phyloP scores from a whole-genome alignment of 495 filamentous ascomycete genomes.

The Halenospora varia region DNA sequence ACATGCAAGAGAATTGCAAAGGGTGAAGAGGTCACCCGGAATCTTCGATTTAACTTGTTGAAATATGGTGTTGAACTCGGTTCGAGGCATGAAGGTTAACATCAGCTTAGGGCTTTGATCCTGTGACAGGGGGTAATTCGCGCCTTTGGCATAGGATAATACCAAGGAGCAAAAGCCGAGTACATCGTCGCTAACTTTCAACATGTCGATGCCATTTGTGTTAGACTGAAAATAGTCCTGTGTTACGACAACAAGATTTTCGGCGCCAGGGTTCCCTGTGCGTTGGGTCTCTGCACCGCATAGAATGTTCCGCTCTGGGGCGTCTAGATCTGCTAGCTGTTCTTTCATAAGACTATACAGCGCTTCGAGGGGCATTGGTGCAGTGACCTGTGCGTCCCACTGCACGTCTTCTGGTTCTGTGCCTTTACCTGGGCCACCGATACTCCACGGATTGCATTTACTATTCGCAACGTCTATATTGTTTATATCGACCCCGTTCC shows the following conservation, averaged over 20 bases:
- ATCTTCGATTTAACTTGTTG: constrained; percentile 8
- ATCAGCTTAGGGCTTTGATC: constrained; percentile 9
- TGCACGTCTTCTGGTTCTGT: not conserved
- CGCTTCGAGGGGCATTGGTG: constrained; percentile 18
- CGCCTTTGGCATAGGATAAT: constrained; percentile 8
- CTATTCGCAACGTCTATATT: constrained; percentile 9
- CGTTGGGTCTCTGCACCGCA: not conserved
- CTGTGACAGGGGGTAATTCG: not conserved
- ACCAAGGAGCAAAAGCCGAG: constrained; percentile 14
- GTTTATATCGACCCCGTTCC: constrained; percentile 5
- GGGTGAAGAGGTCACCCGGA: not conserved
- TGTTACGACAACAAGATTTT: not conserved
- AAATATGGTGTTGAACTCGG: constrained; percentile 13
- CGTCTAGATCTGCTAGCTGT: not conserved
- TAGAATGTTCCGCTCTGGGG: constrained; percentile 9
- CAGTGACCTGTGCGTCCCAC: constrained; percentile 12
- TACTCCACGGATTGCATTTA: constrained; percentile 24
- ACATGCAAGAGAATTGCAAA: constrained; percentile 11
- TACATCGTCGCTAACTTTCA: constrained; percentile 3
- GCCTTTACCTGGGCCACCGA: not conserved
- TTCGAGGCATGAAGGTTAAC: constrained; percentile 11
- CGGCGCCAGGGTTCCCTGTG: not conserved
- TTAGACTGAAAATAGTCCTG: constrained; percentile 5
- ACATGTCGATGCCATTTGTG: not conserved
- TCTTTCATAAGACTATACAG: constrained; percentile 13